Evolutionary conservation across 1,284 basidiomycete genomes (phyloP).

Genomic region (Tremellales sp.): DNA sequence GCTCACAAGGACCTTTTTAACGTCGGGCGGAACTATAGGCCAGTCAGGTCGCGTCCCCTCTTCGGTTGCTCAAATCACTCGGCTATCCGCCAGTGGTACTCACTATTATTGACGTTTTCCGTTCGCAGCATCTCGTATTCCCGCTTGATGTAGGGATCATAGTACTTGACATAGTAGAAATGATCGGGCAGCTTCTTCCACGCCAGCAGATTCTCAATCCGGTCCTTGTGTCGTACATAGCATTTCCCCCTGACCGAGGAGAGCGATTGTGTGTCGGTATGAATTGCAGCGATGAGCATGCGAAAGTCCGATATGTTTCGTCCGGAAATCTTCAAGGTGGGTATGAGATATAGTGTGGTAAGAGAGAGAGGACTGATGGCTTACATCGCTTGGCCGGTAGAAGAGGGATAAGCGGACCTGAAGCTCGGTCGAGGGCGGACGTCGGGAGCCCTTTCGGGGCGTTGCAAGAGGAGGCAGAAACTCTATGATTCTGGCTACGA

Average conservation of each 20-base stretch:
- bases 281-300: slow-evolving; percentile 87
- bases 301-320: slow-evolving; percentile 69
- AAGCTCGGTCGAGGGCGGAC: slow-evolving; percentile 22
- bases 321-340: slow-evolving; percentile 44
- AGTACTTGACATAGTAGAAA: slow-evolving; percentile 90
- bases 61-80: no score
- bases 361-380: slow-evolving; percentile 9
- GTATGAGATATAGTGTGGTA: slow-evolving; percentile 49
- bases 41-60: not conserved
- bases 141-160: slow-evolving; percentile 96
- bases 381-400: slow-evolving; percentile 65
- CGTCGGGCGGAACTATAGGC: slow-evolving; percentile 66
- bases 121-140: slow-evolving; percentile 95
- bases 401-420: slow-evolving; percentile 84
- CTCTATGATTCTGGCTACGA: slow-evolving; percentile 92
- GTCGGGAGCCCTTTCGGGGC: slow-evolving; percentile 33
- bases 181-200: slow-evolving; percentile 94
- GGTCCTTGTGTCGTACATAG: slow-evolving; percentile 88
- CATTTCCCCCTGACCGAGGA: slow-evolving; percentile 86
- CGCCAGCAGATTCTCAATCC: slow-evolving; percentile 85
- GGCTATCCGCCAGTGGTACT: slow-evolving; percentile 45
- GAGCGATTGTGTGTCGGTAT: slow-evolving; percentile 89
- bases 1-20: slow-evolving; percentile 67
- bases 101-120: slow-evolving; percentile 81
- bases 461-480: slow-evolving; percentile 65